phyloP scores from a whole-genome alignment of 1,139 yeast species.

The Groenewaldozyma auringiensis region DNA sequence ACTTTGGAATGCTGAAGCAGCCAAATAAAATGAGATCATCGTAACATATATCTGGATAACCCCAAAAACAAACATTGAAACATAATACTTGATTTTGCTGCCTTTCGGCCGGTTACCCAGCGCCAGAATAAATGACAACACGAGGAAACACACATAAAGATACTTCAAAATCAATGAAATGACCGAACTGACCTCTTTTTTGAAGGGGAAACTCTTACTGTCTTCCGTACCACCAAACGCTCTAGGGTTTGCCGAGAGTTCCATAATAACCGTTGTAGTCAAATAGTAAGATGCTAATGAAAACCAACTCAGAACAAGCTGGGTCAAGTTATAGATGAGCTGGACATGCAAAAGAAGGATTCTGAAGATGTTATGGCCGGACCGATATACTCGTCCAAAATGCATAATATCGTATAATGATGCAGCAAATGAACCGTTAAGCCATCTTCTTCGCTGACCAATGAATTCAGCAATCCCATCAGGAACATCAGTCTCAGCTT shows the following conservation, averaged over 20 bases:
- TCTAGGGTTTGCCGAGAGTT: conserved; percentile 35
- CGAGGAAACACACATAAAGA: conserved; percentile 30
- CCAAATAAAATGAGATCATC: conserved; percentile 34
- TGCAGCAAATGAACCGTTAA: conserved; percentile 95
- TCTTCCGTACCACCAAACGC: conserved; percentile 26
- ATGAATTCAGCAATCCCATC: conserved; percentile 78
- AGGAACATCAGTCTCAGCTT: conserved; percentile 95
- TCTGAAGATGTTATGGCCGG: conserved; percentile 68
- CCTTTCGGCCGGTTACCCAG: conserved; percentile 40
- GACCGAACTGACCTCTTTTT: conserved; percentile 22
- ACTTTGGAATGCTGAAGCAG: conserved; percentile 29
- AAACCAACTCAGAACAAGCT: conserved; percentile 70
- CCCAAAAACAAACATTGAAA: conserved; percentile 33
- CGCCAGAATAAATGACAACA: conserved; percentile 36
- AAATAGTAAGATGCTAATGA: conserved; percentile 73
- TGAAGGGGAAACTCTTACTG: conserved; percentile 29
- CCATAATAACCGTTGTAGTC: conserved; percentile 49
- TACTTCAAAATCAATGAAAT: conserved; percentile 33
- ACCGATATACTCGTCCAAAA: conserved; percentile 61
- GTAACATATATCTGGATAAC: conserved; percentile 34
- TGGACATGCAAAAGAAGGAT: conserved; percentile 69
- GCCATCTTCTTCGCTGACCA: conserved; percentile 91
- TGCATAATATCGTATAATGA: conserved; percentile 77
- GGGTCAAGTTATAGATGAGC: conserved; percentile 63
- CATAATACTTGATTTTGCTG: conserved; percentile 28